Percentiles rank a stretch among this genome's conserved stretches.
These are phyloP conservation scores for Leccinum fibrillosum DNA, from an alignment of 768 basidiomycete species.

Conservation along the genomic window DNA sequence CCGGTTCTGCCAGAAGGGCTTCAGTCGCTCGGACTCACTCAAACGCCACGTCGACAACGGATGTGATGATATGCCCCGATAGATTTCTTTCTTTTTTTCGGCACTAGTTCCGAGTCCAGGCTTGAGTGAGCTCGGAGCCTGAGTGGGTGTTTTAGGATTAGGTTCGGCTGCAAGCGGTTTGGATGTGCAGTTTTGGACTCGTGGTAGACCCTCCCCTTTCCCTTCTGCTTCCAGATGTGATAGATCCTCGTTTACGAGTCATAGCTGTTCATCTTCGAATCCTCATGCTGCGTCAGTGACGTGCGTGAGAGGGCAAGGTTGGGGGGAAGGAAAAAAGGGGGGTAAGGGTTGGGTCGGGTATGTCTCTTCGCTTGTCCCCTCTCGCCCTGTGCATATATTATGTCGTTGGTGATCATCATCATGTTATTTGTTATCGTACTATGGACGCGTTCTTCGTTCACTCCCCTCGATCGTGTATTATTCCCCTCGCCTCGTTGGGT, in stretches of 20 bases:
- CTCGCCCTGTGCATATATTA: constrained; percentile 2
- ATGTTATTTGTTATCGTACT: constrained; percentile 1
- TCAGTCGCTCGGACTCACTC: constrained; percentile 75
- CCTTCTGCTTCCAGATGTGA: constrained; percentile 5
- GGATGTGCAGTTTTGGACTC: constrained; percentile 13
- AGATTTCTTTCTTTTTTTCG: constrained; percentile 11
- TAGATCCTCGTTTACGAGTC: constrained; percentile 18
- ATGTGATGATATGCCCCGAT: constrained; percentile 60
- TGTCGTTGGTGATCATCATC: neutral
- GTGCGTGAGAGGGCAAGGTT: neutral
- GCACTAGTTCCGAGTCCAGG: neutral
- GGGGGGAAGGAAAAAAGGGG: neutral
- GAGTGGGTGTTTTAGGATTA: constrained; percentile 12
- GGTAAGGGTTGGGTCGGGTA: constrained; percentile 1
- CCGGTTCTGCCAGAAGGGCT: constrained; percentile 71
- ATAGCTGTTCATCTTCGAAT: constrained; percentile 10
- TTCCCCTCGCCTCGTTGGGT: neutral
- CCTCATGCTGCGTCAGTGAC: constrained; percentile 6
- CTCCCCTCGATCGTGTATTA: constrained; percentile 6
- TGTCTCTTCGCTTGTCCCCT: neutral
- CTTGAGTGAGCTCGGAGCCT: constrained; percentile 11
- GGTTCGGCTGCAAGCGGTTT: constrained; percentile 9
- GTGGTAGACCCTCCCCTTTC: constrained; percentile 1
- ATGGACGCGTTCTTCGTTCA: neutral
- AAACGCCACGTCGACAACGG: constrained; percentile 83